Conservation (phyloP, 75 land plant species). For the Pinus taeda region DNA sequence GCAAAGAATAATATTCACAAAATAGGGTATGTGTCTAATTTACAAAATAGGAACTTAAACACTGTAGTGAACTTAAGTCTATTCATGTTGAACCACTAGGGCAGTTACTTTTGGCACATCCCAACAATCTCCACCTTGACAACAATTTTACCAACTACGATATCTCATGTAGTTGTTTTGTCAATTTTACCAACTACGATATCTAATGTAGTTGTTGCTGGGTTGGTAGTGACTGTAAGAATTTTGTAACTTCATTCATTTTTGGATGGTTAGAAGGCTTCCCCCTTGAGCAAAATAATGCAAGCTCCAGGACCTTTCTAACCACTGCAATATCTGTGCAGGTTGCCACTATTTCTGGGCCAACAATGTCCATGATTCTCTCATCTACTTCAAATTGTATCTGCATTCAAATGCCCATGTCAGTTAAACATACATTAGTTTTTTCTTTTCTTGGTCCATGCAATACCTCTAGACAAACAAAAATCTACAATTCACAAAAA, state of each 20-base stretch:
- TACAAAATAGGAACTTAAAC: too few relatives aligned
- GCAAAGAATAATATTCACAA: too few relatives aligned
- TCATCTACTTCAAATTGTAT: slow-evolving; percentile 65
- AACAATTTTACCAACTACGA: too few relatives aligned
- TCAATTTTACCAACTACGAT: too few relatives aligned
- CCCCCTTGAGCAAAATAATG: slow-evolving; percentile 81
- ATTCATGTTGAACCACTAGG: too few relatives aligned
- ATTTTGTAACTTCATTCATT: slow-evolving; percentile 90
- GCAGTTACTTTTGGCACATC: too few relatives aligned
- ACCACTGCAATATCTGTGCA: slow-evolving; percentile 71
- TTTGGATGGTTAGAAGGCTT: slow-evolving; percentile 79
- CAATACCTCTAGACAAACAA: background rate
- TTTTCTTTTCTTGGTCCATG: background rate
- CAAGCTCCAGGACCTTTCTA: slow-evolving; percentile 85
- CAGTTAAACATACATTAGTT: background rate
- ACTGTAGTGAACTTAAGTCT: too few relatives aligned
- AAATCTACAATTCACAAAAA: background rate
- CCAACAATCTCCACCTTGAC: too few relatives aligned
- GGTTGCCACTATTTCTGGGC: slow-evolving; percentile 61
- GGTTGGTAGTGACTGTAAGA: slow-evolving; percentile 36
- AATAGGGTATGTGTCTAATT: too few relatives aligned
- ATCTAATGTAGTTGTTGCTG: background rate
- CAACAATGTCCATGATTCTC: slow-evolving; percentile 81
- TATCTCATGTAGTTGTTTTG: too few relatives aligned
- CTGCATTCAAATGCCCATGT: slow-evolving; percentile 28